Percentiles rank a stretch among this genome's conserved stretches.
Evolutionary conservation across 768 basidiomycete species (phyloP).

Genomic region (Tylopilus plumbeoviolaceoides): DNA sequence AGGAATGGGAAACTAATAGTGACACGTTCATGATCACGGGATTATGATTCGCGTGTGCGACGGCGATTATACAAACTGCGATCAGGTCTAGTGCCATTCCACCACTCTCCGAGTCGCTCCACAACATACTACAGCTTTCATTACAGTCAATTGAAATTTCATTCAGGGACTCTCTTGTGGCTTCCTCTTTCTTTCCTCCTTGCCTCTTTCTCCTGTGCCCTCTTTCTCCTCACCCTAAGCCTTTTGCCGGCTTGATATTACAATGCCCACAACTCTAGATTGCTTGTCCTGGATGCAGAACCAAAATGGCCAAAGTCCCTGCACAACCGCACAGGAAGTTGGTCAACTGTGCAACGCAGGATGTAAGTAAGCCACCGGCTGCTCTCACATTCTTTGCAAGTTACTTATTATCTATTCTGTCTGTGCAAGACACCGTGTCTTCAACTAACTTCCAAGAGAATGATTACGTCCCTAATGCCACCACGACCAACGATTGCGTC

Average conservation of each 20-base stretch:
- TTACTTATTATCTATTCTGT: no score
- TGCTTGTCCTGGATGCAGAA: conserved; percentile 14
- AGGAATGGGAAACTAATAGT: background rate
- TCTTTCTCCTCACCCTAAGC: background rate
- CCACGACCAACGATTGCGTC: conserved; percentile 17
- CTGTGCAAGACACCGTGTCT: conserved; percentile 17
- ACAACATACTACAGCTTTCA: conserved; percentile 2
- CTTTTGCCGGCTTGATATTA: background rate
- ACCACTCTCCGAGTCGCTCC: background rate
- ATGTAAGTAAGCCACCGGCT: conserved; percentile 11
- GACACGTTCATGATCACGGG: conserved; percentile 6
- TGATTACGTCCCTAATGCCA: conserved; percentile 16
- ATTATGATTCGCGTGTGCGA: background rate
- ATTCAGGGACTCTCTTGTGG: no score
- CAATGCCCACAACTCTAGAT: conserved; percentile 9
- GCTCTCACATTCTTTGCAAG: background rate
- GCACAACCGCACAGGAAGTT: conserved; percentile 12
- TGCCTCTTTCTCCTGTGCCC: no score
- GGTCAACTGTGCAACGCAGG: conserved; percentile 16
- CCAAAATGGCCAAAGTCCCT: conserved; percentile 12
- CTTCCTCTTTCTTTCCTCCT: background rate
- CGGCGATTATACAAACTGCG: background rate
- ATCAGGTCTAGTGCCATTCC: conserved; percentile 2
- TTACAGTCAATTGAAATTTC: background rate
- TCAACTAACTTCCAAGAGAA: conserved; percentile 14